Percentiles rank a stretch among this genome's conserved stretches.
Conservation (phyloP, 306 rosid genomes). For the Alnus rubra region DNA sequence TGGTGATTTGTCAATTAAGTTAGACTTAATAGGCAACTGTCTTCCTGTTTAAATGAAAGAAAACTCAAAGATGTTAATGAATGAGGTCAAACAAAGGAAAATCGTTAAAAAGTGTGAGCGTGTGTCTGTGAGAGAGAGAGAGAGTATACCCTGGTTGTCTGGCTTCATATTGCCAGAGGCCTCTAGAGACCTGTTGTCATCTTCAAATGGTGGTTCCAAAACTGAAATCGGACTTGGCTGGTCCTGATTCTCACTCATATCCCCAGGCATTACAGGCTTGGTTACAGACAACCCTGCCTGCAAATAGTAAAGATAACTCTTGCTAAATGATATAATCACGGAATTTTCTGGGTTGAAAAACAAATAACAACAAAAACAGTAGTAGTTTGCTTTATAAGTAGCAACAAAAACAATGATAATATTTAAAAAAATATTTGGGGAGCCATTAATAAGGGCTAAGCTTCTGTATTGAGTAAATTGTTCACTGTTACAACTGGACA, state of each 20-base stretch:
- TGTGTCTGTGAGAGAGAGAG: conserved; percentile 1
- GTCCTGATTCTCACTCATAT: conserved; percentile 58
- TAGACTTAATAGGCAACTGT: conserved; percentile 44
- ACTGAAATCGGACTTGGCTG: conserved; percentile 94
- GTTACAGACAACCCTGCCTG: conserved; percentile 65
- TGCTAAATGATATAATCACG: conserved; percentile 12
- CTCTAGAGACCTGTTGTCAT: conserved; percentile 49
- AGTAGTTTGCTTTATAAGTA: too few relatives aligned
- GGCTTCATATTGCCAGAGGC: conserved; percentile 43
- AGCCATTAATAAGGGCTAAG: conserved; percentile 8
- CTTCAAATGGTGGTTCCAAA: conserved; percentile 68
- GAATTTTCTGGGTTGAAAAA: background rate
- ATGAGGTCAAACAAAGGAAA: conserved; percentile 7
- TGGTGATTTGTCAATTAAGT: conserved; percentile 94
- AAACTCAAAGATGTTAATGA: conserved; percentile 9
- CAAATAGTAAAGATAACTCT: conserved; percentile 31
- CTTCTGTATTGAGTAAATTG: conserved; percentile 16
- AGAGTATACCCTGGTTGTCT: conserved; percentile 47
- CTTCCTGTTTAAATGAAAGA: conserved; percentile 47
- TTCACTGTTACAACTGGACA: conserved; percentile 4
- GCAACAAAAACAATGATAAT: background rate
- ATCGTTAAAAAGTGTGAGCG: background rate
- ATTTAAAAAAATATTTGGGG: conserved; percentile 8
- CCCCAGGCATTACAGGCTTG: conserved; percentile 44
- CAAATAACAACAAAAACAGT: background rate